Conservation (phyloP, 1,284 basidiomycete species). For the Trametes polyzona region DNA sequence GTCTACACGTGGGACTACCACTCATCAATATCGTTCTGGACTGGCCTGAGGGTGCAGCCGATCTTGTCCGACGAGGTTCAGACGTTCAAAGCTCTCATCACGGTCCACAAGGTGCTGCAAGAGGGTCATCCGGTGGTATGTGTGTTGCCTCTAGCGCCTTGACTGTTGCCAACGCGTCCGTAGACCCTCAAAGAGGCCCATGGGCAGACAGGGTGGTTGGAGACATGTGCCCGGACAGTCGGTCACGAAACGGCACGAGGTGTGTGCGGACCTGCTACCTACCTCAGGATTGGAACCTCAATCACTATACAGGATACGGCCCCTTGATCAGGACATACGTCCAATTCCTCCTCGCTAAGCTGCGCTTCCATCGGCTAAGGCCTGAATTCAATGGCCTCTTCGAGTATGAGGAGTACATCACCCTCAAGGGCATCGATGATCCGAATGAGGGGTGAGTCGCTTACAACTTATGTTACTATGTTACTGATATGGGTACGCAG, state of each 20-base stretch:
- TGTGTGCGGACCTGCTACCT: slow-evolving; percentile 36
- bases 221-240: slow-evolving; percentile 91
- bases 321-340: slow-evolving; percentile 93
- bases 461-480: not conserved
- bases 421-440: slow-evolving; percentile 94
- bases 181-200: slow-evolving; percentile 95
- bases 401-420: slow-evolving; percentile 97
- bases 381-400: slow-evolving; percentile 97
- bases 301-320: slow-evolving; percentile 71
- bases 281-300: not conserved
- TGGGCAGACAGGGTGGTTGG: slow-evolving; percentile 94
- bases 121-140: slow-evolving; percentile 92
- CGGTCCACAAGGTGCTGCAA: slow-evolving; percentile 94
- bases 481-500: slow-evolving; percentile 45
- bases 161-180: not conserved
- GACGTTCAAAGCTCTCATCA: slow-evolving; percentile 95
- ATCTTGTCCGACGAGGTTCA: slow-evolving; percentile 95
- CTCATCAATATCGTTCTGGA: slow-evolving; percentile 97
- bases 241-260: slow-evolving; percentile 81
- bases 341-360: slow-evolving; percentile 91
- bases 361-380: slow-evolving; percentile 91
- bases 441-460: slow-evolving; percentile 90
- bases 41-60: slow-evolving; percentile 90
- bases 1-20: slow-evolving; percentile 99
- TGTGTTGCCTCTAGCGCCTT: slow-evolving; percentile 21